A percentile compares a stretch with the other conserved stretches of the same genome.
These are phyloP conservation scores for Rubroboletus pulcherrimus DNA, from an alignment of 768 basidiomycete species.

Conservation along the genomic window DNA sequence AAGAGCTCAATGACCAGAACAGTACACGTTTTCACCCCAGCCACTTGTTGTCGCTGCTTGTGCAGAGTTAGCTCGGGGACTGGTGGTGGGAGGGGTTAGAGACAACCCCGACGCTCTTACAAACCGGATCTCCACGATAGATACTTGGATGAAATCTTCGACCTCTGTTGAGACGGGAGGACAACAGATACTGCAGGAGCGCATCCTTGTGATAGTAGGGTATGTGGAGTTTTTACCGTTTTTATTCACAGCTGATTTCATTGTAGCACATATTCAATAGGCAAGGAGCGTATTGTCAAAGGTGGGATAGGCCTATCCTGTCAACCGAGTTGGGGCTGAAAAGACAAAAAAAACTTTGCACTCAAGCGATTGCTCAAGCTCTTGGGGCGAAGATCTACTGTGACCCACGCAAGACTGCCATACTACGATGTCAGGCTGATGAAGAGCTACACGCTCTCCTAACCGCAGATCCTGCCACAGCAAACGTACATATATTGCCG, in stretches of 20 bases:
- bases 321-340: neutral
- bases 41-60: constrained; percentile 93
- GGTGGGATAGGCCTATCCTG: constrained; percentile 40
- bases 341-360: neutral
- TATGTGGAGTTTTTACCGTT: constrained; percentile 28
- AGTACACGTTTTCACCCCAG: constrained; percentile 96
- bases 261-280: constrained; percentile 90
- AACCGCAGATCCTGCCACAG: constrained; percentile 70
- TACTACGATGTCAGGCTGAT: constrained; percentile 83
- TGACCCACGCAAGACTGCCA: constrained; percentile 76
- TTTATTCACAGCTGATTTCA: neutral
- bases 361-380: constrained; percentile 76
- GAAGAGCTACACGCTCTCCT: constrained; percentile 75
- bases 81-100: constrained; percentile 43
- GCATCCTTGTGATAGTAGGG: constrained; percentile 69
- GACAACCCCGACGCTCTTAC: constrained; percentile 23
- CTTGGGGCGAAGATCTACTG: constrained; percentile 84
- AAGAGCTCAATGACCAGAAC: constrained; percentile 7
- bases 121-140: constrained; percentile 39
- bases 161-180: constrained; percentile 22
- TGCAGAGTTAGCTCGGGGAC: constrained; percentile 68
- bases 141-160: constrained; percentile 45
- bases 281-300: constrained; percentile 97
- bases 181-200: constrained; percentile 37
- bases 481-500: constrained; percentile 83